Evolutionary conservation across 2,329 filamentous ascomycete genomes (phyloP), one percentile per base, ranked within the genome.

Genomic region (Alternaria gaisen): DNA sequence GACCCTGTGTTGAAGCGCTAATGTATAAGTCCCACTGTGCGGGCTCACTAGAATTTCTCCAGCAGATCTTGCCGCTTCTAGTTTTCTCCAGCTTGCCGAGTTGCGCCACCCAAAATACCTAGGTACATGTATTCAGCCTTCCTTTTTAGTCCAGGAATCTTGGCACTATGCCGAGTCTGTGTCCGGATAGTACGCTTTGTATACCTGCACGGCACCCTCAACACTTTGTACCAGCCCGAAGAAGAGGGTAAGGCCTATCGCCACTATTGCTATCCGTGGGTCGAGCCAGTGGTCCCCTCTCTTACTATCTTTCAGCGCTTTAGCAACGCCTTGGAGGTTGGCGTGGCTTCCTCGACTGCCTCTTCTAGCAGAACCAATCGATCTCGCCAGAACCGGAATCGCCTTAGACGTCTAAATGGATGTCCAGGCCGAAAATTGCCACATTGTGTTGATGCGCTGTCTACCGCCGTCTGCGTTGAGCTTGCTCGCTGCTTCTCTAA

Each of bases 191-290:
- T 64, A 66, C 2, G 65, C 64, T 24, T 64, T 67, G 22, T 69
- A 67, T 11, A 82, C 77, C 57, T 83, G 81, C 38, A 83, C 38
- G 0, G 71, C 81, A 1, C 81, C 80, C 53, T 81, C 80, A 10
- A 83, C 51, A 20, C 73, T 75, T 61, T 83, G 80, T 1, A 83
- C 63, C 1, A 83, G 10, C 0, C 0, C 78, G 58, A 83, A 81
- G 18, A 82, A 66, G 1, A 61, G n/a, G 12, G 2, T 16, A 36
- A 36, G 32, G 14, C 32, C 5, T 14, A 36, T 36, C 32, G 32
- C 32, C 0, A 12, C 11, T 4, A 12, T 32, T 12, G 30, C 10
- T 16, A 7, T 36, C 14, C 32, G 0, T 36, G 32, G 0, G 14
- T 16, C 0, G 32, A 36, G 30, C 30, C 30, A 32, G 30, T 32